Conservation (phyloP, 768 basidiomycete species). For the Boletus speciosus region DNA sequence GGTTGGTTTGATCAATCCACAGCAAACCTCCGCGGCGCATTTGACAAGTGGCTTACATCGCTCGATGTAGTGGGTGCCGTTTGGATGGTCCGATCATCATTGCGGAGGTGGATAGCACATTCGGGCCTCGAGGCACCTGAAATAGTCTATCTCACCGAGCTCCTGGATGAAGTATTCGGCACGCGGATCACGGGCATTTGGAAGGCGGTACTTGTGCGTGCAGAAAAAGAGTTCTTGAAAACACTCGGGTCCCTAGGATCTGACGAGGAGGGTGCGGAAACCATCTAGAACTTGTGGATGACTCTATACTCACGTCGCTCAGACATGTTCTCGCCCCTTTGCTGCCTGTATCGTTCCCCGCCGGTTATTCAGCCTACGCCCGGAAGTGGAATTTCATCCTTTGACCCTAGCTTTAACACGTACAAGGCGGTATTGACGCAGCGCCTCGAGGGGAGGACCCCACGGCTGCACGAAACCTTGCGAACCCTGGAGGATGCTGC, state of each 20-base stretch:
- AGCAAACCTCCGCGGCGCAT: conserved; percentile 41
- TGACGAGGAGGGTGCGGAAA: conserved; percentile 18
- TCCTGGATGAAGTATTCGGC: conserved; percentile 56
- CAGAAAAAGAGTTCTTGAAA: conserved; percentile 45
- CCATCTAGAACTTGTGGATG: neutral
- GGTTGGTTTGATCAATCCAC: conserved; percentile 64
- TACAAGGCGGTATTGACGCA: conserved; percentile 60
- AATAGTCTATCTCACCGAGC: conserved; percentile 35
- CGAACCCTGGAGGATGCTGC: conserved; percentile 59
- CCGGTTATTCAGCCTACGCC: conserved; percentile 46
- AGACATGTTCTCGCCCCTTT: conserved; percentile 50
- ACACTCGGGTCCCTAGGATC: conserved; percentile 32
- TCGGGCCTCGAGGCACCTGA: conserved; percentile 50
- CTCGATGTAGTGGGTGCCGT: conserved; percentile 62
- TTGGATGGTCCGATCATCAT: conserved; percentile 63
- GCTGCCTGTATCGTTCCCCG: conserved; percentile 55
- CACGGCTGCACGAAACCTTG: conserved; percentile 56
- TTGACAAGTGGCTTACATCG: conserved; percentile 55
- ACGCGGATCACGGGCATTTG: conserved; percentile 57
- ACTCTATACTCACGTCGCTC: conserved; percentile 10
- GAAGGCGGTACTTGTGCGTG: conserved; percentile 43
- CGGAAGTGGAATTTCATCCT: conserved; percentile 30
- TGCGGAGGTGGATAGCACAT: conserved; percentile 43
- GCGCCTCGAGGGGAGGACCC: conserved; percentile 64
- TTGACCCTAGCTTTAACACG: conserved; percentile 51